Percentiles rank a stretch among this genome's conserved stretches.
Conservation (phyloP, 768 basidiomycete species). For the Suillus occidentalis region DNA sequence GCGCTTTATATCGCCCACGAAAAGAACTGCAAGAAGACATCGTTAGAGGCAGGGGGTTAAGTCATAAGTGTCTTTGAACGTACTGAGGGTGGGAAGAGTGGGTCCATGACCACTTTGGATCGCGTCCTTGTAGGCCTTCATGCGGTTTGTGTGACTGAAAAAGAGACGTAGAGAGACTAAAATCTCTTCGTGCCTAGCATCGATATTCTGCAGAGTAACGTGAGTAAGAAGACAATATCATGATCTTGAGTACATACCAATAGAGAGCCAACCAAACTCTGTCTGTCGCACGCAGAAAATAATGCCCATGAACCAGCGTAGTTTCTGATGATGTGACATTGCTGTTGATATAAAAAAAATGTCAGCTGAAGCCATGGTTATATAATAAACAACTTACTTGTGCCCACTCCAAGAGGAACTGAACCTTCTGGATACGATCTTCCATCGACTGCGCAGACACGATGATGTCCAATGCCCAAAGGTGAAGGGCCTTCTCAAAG, state of each 20-base stretch:
- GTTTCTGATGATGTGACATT: slow-evolving; percentile 46
- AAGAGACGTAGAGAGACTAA: neutral
- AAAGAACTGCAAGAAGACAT: slow-evolving; percentile 27
- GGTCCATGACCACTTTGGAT: slow-evolving; percentile 29
- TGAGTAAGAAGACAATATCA: neutral
- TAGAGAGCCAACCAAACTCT: slow-evolving; percentile 32
- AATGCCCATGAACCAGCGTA: slow-evolving; percentile 45
- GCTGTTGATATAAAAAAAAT: slow-evolving; percentile 27
- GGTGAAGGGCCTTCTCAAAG: slow-evolving; percentile 37
- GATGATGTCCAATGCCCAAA: slow-evolving; percentile 43
- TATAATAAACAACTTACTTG: slow-evolving; percentile 28
- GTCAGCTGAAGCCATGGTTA: slow-evolving; percentile 4
- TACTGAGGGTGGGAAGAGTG: slow-evolving; percentile 22
- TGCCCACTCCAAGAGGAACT: slow-evolving; percentile 48
- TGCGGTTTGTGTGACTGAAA: slow-evolving; percentile 20
- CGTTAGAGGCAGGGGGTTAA: slow-evolving; percentile 8
- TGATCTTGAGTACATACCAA: neutral
- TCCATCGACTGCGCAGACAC: slow-evolving; percentile 23
- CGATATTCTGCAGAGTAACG: neutral
- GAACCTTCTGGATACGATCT: slow-evolving; percentile 28
- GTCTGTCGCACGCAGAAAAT: slow-evolving; percentile 41
- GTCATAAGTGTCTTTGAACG: neutral
- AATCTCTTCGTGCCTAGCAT: neutral
- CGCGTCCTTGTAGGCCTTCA: slow-evolving; percentile 31
- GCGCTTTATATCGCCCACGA: slow-evolving; percentile 32